phyloP scores from a whole-genome alignment of 2,329 filamentous ascomycete genomes.

The Emergomyces pasteurianus region DNA sequence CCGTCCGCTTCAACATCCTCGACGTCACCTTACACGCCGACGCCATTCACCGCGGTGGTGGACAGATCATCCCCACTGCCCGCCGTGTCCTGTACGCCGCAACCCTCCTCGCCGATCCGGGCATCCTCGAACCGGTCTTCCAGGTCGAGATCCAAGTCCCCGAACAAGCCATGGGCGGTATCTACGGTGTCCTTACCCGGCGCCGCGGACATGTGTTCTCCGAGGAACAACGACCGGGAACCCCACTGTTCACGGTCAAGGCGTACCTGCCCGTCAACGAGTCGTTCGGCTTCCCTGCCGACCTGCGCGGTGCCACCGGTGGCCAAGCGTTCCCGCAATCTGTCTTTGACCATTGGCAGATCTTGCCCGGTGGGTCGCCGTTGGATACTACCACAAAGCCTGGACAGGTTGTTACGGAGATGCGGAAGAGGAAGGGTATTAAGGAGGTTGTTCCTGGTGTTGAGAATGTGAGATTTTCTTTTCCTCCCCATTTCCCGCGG shows the following conservation, averaged over 20 bases:
- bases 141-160: slow-evolving; percentile 98
- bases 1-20: slow-evolving; percentile 95
- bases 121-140: slow-evolving; percentile 94
- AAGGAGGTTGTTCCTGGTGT: slow-evolving; percentile 88
- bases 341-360: slow-evolving; percentile 98
- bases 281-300: slow-evolving; percentile 97
- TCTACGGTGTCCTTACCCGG: slow-evolving; percentile 97
- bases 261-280: slow-evolving; percentile 93
- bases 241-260: slow-evolving; percentile 99
- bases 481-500: not conserved
- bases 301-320: slow-evolving; percentile 84
- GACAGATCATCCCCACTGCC: slow-evolving; percentile 95
- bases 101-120: slow-evolving; percentile 78
- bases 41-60: slow-evolving; percentile 98
- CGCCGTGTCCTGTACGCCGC: slow-evolving; percentile 96
- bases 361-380: slow-evolving; percentile 85
- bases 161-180: slow-evolving; percentile 98
- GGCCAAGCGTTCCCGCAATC: slow-evolving; percentile 98
- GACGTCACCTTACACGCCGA: slow-evolving; percentile 99
- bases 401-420: slow-evolving; percentile 70
- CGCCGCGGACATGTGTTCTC: slow-evolving; percentile 97
- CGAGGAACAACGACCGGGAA: slow-evolving; percentile 96
- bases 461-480: slow-evolving; percentile 68
- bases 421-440: slow-evolving; percentile 99
- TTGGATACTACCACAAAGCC: slow-evolving; percentile 73